Evolutionary conservation across 1,284 basidiomycete species (phyloP), one percentile per base, ranked within the genome.

Genomic region (Puccinia horiana): DNA sequence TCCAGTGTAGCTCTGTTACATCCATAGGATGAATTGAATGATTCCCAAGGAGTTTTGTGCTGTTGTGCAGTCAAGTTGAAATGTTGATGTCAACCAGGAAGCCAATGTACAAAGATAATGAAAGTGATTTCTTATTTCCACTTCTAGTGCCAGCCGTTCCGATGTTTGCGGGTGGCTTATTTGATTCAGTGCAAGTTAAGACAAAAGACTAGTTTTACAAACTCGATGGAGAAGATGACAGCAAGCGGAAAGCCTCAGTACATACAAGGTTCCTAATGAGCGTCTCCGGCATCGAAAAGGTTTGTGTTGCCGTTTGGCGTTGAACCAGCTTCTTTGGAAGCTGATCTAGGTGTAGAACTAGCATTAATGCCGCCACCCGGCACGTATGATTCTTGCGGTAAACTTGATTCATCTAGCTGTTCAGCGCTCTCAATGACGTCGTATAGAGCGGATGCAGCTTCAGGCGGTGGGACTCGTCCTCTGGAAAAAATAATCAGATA

Each of bases 401-500:
- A 54, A 11, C 84, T 85, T 16, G 83, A 85, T 83, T 87, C 86
- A 78, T 87, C 86, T 63, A 87, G 76, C 79, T 85, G 83, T 82
- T 87, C 86, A 2, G 86, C 73, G 0, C 85, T 85, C 83, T 87
- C 86, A 32, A 87, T 84, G 14, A 87, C 86, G 76, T 87, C 86
- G 82, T 87, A 87, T 84, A 87, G 85, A 14, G 85, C 84, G n/a
- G 85, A 85, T 2, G 86, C 86, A 5, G 86, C 86, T 75, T 87
- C 86, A 1, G 86, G 86, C 5, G 86, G 85, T 14, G 86, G 86
- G 1, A 87, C 86, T 63, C 86, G 86, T 69, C 86, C 86, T 29
- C 84, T 84, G 73, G 52, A 9, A 35, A 65, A 65, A 23, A 6
- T 18, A 16, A 14, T 5, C 35, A 65, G 18, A 23, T n/a, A 37